Evolutionary conservation across 192 early-diverging fungal species (phyloP), one percentile per base, ranked within the genome.

Genomic region (Mortierella claussenii): DNA sequence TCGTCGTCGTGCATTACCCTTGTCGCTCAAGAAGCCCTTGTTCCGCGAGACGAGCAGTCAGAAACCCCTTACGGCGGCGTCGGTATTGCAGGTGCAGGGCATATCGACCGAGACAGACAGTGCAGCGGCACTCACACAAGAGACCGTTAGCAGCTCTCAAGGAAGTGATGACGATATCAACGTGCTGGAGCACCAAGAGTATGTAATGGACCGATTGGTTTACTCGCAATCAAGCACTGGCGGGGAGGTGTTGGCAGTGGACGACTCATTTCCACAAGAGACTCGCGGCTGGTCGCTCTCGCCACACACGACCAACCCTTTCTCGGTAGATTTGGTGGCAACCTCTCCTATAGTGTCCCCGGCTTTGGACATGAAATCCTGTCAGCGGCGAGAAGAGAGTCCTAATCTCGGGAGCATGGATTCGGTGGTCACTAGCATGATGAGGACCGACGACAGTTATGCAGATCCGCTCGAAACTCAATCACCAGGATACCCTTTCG

Each of bases 101-200:
- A 26, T 26, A 10, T 4, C 2, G 23, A 26, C 10, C 21, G 5
- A 24, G 21, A 26, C 5, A 26, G 47, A 49, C 47, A 23, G 24
- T 8, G 7, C 50, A 53, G n/a, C 50, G 17, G 31, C 26, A 53
- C 50, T 8, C 27, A 53, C 50, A 10, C 50, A 53, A 53, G 50
- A 53, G 7, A 31, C 50, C 18, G 28, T 53, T 21, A 27, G 26
- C 50, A 53, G 50, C 30, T 53, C 50, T 18, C 50, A 53, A 32
- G 50, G 50, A 31, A 53, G 50, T 53, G 50, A 53, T n/a, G 30
- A 31, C 4, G 50, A 31, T 1, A 27, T 18, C 27, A 5, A 32
- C 5, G 1, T 53, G 12, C 8, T 32, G 11, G 50, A 32, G 1
- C 27, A 31, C 6, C 27, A 53, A 32, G 50, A 53, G 4, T 33